Conservation (phyloP, 495 filamentous ascomycete species). For the Talaromyces adpressus region DNA sequence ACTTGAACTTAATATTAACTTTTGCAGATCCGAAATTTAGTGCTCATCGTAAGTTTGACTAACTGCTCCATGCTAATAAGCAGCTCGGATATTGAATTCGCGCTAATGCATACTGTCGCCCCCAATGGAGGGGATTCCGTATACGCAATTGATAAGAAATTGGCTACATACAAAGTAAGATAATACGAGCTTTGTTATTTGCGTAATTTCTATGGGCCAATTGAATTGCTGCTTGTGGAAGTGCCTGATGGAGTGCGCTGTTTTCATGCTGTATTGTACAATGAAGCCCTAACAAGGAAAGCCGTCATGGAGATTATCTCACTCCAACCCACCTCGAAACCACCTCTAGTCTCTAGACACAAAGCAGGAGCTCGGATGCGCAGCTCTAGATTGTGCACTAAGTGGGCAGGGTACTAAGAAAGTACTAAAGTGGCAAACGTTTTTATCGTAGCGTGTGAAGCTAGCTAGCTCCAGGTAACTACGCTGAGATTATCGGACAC, state of each 20-base stretch:
- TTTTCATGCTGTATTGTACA: neutral
- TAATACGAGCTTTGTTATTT: neutral
- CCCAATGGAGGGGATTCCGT: neutral
- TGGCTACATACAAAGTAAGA: neutral
- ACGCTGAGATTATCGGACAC: neutral
- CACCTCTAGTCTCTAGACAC: neutral
- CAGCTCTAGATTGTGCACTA: neutral
- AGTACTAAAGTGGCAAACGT: neutral
- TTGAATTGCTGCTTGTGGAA: neutral
- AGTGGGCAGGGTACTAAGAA: neutral
- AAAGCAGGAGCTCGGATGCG: neutral
- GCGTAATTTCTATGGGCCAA: neutral
- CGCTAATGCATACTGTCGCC: neutral
- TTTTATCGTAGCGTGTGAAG: neutral
- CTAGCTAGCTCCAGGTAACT: neutral
- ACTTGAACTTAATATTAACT: neutral
- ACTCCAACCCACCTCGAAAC: neutral
- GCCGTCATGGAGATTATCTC: slow-evolving; percentile 1
- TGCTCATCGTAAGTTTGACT: neutral
- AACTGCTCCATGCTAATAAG: no score
- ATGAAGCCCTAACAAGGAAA: neutral
- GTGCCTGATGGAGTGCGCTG: neutral
- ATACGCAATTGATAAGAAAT: neutral
- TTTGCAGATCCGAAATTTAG: neutral
- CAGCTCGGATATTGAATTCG: neutral